Percentiles rank a stretch among this genome's conserved stretches.
phyloP scores from a whole-genome alignment of 208 protist genomes.

The Leishmania braziliensis region DNA sequence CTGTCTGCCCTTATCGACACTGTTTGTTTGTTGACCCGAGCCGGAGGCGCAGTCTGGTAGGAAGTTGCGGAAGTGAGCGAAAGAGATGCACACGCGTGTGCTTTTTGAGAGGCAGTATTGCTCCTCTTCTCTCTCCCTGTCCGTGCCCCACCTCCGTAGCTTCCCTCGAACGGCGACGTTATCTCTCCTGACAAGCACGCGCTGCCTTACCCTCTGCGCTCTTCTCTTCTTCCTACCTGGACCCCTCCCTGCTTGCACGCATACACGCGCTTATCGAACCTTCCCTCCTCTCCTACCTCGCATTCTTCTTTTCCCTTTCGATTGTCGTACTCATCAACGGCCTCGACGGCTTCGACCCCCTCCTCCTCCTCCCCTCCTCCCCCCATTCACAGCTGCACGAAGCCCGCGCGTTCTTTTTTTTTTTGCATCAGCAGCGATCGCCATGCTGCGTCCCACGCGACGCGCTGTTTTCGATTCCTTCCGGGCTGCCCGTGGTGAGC shows the following conservation, averaged over 20 bases:
- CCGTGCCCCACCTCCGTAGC: not conserved
- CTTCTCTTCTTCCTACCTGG: not conserved
- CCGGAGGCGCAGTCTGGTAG: not conserved
- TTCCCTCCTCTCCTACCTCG: not conserved
- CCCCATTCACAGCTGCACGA: not conserved
- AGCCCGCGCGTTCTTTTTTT: not conserved
- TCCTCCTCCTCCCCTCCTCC: not conserved
- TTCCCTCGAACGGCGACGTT: not conserved
- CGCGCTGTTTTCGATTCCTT: conserved; percentile 55
- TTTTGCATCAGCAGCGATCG: not conserved
- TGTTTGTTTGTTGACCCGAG: not conserved
- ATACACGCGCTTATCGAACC: not conserved
- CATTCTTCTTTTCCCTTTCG: not conserved
- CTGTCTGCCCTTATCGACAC: not conserved
- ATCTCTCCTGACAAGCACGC: not conserved
- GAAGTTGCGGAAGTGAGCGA: not conserved
- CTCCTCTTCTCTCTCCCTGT: not conserved
- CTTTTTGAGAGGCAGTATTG: not conserved
- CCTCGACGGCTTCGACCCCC: not conserved
- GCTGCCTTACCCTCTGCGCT: not conserved
- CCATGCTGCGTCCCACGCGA: conserved; percentile 21
- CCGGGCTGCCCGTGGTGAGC: conserved; percentile 40
- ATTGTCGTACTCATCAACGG: no score
- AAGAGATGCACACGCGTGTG: not conserved
- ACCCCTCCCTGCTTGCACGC: not conserved